Percentiles rank a stretch among this genome's conserved stretches.
Conservation (phyloP, 2,329 filamentous ascomycete genomes). For the Remersonia thermophila region DNA sequence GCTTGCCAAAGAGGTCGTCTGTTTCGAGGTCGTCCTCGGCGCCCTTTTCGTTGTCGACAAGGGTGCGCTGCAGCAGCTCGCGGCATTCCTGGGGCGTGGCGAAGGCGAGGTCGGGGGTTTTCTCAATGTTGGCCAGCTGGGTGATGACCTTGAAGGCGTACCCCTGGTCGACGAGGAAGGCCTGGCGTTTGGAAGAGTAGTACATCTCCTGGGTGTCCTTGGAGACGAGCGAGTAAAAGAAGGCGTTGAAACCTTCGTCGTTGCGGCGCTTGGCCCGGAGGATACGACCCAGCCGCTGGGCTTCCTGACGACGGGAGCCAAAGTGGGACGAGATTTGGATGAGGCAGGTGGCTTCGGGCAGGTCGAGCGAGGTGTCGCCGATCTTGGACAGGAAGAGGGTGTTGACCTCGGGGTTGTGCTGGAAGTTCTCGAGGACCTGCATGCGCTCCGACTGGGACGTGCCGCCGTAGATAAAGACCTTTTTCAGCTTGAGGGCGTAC, state of each 20-base stretch:
- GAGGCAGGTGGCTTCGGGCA: constrained; percentile 90
- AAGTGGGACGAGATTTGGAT: constrained; percentile 98
- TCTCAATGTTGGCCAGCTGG: constrained; percentile 80
- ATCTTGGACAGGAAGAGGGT: constrained; percentile 96
- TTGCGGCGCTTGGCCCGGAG: constrained; percentile 89
- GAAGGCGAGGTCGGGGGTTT: constrained; percentile 69
- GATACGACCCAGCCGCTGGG: constrained; percentile 84
- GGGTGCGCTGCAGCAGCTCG: constrained; percentile 77
- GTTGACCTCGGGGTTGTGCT: constrained; percentile 79
- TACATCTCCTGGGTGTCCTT: constrained; percentile 98
- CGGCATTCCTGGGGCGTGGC: constrained; percentile 66
- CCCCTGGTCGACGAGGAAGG: constrained; percentile 93
- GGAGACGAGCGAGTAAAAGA: constrained; percentile 94
- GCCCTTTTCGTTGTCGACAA: constrained; percentile 59
- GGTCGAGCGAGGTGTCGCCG: constrained; percentile 91
- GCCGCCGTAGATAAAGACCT: constrained; percentile 83
- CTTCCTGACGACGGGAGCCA: constrained; percentile 90
- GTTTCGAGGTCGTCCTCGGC: constrained; percentile 22
- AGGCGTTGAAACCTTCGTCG: constrained; percentile 97
- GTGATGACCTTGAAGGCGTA: constrained; percentile 99
- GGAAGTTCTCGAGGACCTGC: constrained; percentile 83
- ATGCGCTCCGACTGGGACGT: constrained; percentile 79
- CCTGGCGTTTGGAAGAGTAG: constrained; percentile 91
- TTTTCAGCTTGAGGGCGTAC: constrained; percentile 73
- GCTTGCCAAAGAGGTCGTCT: constrained; percentile 28